Conservation (phyloP, 805 yeast genomes). For the Barnettozyma pratensis region DNA sequence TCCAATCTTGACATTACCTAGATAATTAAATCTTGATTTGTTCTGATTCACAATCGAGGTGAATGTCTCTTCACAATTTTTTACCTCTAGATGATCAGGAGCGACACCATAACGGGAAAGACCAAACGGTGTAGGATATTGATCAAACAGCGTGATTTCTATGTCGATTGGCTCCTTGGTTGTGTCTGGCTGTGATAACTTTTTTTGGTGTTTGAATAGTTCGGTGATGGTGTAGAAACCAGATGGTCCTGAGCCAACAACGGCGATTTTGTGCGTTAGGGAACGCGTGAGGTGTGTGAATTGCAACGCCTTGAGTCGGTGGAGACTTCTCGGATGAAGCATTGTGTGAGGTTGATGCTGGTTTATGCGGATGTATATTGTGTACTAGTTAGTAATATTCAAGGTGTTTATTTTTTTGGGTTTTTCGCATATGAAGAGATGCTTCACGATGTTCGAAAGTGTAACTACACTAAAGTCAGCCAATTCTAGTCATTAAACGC, state of each 20-base stretch:
- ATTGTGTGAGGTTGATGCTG: no score
- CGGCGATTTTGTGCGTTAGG: constrained; percentile 26
- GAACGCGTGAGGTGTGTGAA: not conserved
- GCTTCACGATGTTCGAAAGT: no score
- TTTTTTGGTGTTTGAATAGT: constrained; percentile 43
- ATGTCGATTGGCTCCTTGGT: constrained; percentile 8
- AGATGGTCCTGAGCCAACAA: constrained; percentile 95
- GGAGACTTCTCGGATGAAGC: not conserved
- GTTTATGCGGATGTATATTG: no score
- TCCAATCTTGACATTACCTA: constrained; percentile 73
- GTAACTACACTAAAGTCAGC: no score
- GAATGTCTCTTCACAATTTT: constrained; percentile 70
- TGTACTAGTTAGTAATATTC: no score
- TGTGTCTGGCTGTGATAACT: not conserved
- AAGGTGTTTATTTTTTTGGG: no score
- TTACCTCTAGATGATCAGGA: constrained; percentile 98
- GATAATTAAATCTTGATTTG: constrained; percentile 43
- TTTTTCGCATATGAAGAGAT: no score
- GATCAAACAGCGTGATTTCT: constrained; percentile 73
- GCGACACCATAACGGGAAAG: constrained; percentile 94
- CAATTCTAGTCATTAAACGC: no score
- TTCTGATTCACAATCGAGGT: constrained; percentile 28
- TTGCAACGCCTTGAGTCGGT: not conserved
- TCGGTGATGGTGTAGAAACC: constrained; percentile 88
- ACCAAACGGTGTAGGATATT: constrained; percentile 87